These are phyloP conservation scores for Ilyonectria mors-panacis DNA, from an alignment of 2,329 filamentous ascomycete species.

Conservation along the genomic window DNA sequence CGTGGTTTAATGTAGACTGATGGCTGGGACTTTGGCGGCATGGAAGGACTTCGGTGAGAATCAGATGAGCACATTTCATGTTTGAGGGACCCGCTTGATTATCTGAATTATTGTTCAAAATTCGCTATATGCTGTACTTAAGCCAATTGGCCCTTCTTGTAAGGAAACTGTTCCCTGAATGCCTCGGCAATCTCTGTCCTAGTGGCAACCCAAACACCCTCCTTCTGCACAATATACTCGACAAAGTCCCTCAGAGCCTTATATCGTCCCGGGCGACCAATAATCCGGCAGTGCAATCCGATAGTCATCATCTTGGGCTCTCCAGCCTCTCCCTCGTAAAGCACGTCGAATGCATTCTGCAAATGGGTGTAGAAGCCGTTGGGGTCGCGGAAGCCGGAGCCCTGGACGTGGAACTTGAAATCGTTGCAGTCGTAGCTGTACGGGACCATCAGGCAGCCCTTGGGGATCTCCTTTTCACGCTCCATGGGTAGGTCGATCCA, in stretches of 20 bases:
- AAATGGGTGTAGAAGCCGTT: conserved; percentile 62
- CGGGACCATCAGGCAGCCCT: conserved; percentile 68
- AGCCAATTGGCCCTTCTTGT: conserved; percentile 58
- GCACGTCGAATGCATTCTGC: conserved; percentile 66
- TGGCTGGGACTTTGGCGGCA: too few relatives aligned
- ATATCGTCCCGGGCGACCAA: conserved; percentile 66
- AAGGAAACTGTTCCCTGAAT: conserved; percentile 64
- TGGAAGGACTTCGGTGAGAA: too few relatives aligned
- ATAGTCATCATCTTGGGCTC: conserved; percentile 72
- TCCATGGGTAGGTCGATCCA: conserved; percentile 59
- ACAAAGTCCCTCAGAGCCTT: conserved; percentile 67
- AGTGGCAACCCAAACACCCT: conserved; percentile 68
- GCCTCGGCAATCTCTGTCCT: conserved; percentile 66
- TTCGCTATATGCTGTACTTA: neutral
- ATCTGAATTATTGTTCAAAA: too few relatives aligned
- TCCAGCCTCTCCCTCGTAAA: conserved; percentile 65
- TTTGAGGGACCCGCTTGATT: too few relatives aligned
- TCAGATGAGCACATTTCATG: too few relatives aligned
- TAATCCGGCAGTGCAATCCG: conserved; percentile 66
- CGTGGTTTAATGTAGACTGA: too few relatives aligned
- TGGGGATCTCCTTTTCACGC: conserved; percentile 53
- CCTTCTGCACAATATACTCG: conserved; percentile 66
- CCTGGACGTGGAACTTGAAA: conserved; percentile 58
- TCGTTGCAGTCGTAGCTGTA: conserved; percentile 71
- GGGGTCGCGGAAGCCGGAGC: conserved; percentile 62